Evolutionary conservation across 1,139 yeast genomes (phyloP), one percentile per base, ranked within the genome.

Genomic region (Waltiozyma sp.): DNA sequence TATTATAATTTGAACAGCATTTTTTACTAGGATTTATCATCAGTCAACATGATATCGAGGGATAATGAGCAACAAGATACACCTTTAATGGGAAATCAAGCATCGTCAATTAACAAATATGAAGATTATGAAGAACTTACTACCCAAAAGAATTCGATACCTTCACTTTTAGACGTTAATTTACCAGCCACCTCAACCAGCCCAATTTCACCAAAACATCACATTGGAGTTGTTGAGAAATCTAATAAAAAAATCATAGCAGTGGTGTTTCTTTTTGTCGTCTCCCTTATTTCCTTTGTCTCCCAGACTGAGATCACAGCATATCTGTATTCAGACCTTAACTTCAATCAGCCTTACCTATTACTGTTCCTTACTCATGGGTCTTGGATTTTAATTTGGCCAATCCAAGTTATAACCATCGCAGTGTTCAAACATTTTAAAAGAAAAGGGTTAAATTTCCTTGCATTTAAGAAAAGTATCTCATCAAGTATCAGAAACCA

Each of bases 291-390:
- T 6, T 59, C 87, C 8, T 87, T 86, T 61, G 88, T 86, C 2
- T 57, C 72, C 9, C 95, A 86, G 58, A 86, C 95, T 0, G 95
- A 86, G 60, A 68, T 80, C 48, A 86, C 95, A 1, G 75, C 88
- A 4, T 80, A 79, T 46, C 71, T 86, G 7, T 83, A 86, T 54
- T 66, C 70, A 36, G 60, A 68, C 4, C 59, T 69, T 19, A 73
- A 71, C 9, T 85, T 78, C 58, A 62, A 72, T 45, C 91, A 85
- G 57, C 95, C 96, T 0, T 68, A 84, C 19, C 63, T 85, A 33
- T 65, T 83, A 46, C 62, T 86, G 41, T 67, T 75, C 46, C 64
- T 84, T 9, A 87, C 95, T 0, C 96, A 86, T 56, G 84, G 89
- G 1, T 73, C 82, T 15, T 85, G 94, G 95, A 69, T 78, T 71